Base-by-base conservation (phyloP, 306 rosid genomes). In the Benincasa hispida region DNA sequence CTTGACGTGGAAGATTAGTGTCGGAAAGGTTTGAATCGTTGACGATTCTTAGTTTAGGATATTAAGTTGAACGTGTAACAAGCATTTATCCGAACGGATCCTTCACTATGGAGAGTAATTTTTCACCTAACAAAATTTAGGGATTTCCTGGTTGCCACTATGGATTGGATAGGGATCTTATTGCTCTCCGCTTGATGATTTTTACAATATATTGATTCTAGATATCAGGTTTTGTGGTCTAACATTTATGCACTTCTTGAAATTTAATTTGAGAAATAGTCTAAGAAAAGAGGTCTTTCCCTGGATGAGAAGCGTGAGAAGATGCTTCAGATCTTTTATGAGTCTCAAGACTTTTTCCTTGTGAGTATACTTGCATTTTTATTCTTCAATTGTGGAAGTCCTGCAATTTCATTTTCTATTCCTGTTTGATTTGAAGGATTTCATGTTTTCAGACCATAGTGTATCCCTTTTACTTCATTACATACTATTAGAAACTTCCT, bases 291-390 rank as follows among this genome's bases (percentile, higher is more conserved):
- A 79, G 98, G 98, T 19, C 93, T 94, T 75, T 94, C 98, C 14
- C 72, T 94, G 87, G 97, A 94, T 62, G 98, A 94, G 88, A 94
- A 94, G 91, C 97, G 98, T 10, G 97, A 91, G 87, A 94, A 87
- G 90, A 94, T 94, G 90, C 98, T 91, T 79, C 96, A 91, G 79
- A 89, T 94, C 75, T 94, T 94, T 77, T 90, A 94, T 32, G 97
- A 91, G 5, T 91, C 96, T 17, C 98, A 94, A 81, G 96, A 85
- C 61, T 94, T 94, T 79, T 94, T 32, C 84, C 97, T 94, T 81
- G 97, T 91, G 81, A 79, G 84, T 75, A n/a, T 25, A 37, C 13
- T 69, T 58, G 10, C 37, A 24, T 21, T 57, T 72, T 42, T 70
- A 42, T 45, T 47, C 21, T 45, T 69, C 56, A 47, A 45, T 72